Evolutionary conservation across 2,329 filamentous ascomycete genomes (phyloP).

Genomic region (Colletotrichum coccodes): DNA sequence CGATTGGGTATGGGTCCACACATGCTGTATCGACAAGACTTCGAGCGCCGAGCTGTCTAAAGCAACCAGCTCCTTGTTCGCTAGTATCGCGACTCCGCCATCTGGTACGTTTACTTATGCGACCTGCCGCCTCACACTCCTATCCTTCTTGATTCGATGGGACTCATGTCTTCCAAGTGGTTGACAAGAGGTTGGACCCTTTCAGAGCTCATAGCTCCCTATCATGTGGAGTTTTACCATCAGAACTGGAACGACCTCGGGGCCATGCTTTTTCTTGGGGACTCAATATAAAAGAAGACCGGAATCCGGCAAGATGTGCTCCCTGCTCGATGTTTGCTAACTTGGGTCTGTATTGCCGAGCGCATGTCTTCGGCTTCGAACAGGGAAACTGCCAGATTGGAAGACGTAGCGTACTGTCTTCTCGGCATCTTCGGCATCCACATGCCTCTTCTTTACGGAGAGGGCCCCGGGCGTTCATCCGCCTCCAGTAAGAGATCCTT

Average conservation of each 20-base stretch:
- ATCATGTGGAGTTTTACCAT: slow-evolving; percentile 41
- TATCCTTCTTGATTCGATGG: neutral
- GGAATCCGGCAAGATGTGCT: neutral
- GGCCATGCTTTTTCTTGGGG: slow-evolving; percentile 34
- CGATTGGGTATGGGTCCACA: slow-evolving; percentile 42
- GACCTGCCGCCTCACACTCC: slow-evolving; percentile 1
- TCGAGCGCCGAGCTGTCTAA: slow-evolving; percentile 40
- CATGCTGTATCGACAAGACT: slow-evolving; percentile 44
- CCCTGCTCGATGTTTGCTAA: neutral
- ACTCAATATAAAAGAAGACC: slow-evolving; percentile 21
- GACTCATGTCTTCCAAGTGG: slow-evolving; percentile 29
- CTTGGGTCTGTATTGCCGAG: slow-evolving; percentile 22
- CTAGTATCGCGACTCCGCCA: slow-evolving; percentile 39
- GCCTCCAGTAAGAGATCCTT: slow-evolving; percentile 30
- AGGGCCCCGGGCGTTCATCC: slow-evolving; percentile 35
- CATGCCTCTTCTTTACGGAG: slow-evolving; percentile 46
- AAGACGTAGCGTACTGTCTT: slow-evolving; percentile 45
- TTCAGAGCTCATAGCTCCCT: slow-evolving; percentile 44
- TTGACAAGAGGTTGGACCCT: slow-evolving; percentile 41
- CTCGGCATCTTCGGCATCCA: slow-evolving; percentile 46
- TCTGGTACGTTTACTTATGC: slow-evolving; percentile 40
- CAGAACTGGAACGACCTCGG: slow-evolving; percentile 40
- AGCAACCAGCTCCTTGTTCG: slow-evolving; percentile 41
- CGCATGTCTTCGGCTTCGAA: slow-evolving; percentile 40
- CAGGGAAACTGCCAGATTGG: slow-evolving; percentile 40